A percentile compares a stretch with the other conserved stretches of the same genome.
Evolutionary conservation across 2,329 filamentous ascomycete species (phyloP).

Genomic region (Magnaporthiopsis incrustans): DNA sequence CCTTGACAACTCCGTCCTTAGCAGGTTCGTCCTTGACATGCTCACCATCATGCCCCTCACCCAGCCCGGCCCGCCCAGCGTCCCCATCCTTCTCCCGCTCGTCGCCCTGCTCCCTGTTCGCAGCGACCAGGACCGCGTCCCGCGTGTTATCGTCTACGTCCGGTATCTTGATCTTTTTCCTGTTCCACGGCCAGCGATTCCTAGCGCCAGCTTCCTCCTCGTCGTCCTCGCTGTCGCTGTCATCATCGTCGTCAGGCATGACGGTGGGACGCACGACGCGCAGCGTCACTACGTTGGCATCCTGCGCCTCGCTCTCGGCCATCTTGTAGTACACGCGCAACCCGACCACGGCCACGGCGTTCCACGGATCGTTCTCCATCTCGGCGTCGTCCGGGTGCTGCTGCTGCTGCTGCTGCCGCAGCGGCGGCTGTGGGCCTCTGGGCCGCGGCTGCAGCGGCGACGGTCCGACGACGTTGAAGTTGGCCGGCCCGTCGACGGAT

Average conservation of each 20-base stretch:
- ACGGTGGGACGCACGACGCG: slow-evolving; percentile 19
- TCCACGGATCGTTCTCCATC: slow-evolving; percentile 50
- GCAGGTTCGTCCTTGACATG: neutral
- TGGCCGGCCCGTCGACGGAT: neutral
- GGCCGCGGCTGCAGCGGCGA: neutral
- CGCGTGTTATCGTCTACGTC: slow-evolving; percentile 3
- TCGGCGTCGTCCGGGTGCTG: slow-evolving; percentile 25
- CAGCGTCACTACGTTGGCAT: slow-evolving; percentile 17
- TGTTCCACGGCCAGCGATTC: slow-evolving; percentile 8
- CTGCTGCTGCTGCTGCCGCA: no score
- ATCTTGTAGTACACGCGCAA: slow-evolving; percentile 49
- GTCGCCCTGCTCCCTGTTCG: neutral
- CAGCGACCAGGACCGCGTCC: neutral
- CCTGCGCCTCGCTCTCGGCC: slow-evolving; percentile 9
- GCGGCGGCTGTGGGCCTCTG: neutral
- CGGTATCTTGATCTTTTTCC: neutral
- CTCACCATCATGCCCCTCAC: no score
- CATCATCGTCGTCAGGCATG: slow-evolving; percentile 12
- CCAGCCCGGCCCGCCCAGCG: no score
- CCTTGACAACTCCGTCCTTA: neutral
- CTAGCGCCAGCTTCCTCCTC: slow-evolving; percentile 8
- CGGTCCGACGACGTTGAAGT: no score
- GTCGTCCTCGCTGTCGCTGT: slow-evolving; percentile 26
- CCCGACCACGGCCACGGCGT: slow-evolving; percentile 52
- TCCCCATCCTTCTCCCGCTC: neutral